Percentiles rank a stretch among this genome's conserved stretches.
Conservation (phyloP, 345 rosid genomes). For the Physaria fendleri region DNA sequence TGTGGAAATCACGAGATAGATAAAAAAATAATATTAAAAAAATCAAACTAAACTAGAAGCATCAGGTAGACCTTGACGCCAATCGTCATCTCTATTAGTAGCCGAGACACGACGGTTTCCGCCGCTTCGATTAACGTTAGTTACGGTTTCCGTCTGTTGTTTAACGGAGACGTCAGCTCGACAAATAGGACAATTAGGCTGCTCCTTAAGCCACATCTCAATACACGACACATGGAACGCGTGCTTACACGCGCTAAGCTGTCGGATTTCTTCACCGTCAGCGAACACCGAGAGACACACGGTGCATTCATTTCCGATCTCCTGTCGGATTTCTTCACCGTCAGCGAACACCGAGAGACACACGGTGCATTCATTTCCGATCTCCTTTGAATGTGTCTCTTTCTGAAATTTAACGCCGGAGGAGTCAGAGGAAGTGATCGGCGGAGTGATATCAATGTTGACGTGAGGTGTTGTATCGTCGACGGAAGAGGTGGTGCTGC, state of each 20-base stretch:
- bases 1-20: background rate
- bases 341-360: conserved; percentile 52
- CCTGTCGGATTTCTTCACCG: conserved; percentile 49
- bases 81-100: conserved; percentile 34
- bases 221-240: conserved; percentile 64
- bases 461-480: no score
- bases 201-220: conserved; percentile 53
- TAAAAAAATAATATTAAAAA: background rate
- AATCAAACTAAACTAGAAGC: conserved; percentile 55
- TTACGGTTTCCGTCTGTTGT: conserved; percentile 30
- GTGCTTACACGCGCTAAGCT: conserved; percentile 57
- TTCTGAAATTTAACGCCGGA: conserved; percentile 36
- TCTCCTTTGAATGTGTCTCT: conserved; percentile 40
- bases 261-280: conserved; percentile 55
- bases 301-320: conserved; percentile 68
- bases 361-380: conserved; percentile 68
- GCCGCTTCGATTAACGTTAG: conserved; percentile 11
- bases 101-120: conserved; percentile 11
- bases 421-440: conserved; percentile 5
- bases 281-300: conserved; percentile 54
- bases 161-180: conserved; percentile 49
- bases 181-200: conserved; percentile 66
- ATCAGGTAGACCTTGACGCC: conserved; percentile 66
- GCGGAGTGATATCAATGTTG: background rate
- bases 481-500: background rate